phyloP scores from a whole-genome alignment of 2,329 filamentous ascomycete species.

The Cryphonectria carpinicola region DNA sequence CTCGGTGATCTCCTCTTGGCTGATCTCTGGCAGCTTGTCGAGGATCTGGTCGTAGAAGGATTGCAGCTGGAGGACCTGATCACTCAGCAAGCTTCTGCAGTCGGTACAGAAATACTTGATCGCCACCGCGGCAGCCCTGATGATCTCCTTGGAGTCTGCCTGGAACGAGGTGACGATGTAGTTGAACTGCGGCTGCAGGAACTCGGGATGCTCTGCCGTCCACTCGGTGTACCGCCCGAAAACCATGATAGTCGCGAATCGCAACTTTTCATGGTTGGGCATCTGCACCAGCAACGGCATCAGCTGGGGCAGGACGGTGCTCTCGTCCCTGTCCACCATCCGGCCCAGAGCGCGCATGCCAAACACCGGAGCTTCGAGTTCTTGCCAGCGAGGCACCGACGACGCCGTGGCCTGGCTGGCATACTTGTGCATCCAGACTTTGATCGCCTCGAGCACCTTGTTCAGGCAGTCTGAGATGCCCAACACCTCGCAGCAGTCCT shows the following conservation, averaged over 20 bases:
- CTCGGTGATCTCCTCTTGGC: constrained; percentile 95
- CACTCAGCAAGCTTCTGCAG: constrained; percentile 83
- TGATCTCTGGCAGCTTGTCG: constrained; percentile 80
- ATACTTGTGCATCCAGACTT: constrained; percentile 85
- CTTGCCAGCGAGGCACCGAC: constrained; percentile 91
- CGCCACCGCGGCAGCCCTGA: constrained; percentile 87
- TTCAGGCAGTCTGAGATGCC: constrained; percentile 87
- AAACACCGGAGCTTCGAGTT: constrained; percentile 92
- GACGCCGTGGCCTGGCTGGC: constrained; percentile 73
- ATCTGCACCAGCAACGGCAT: constrained; percentile 95
- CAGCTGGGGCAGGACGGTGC: constrained; percentile 82
- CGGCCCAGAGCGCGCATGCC: constrained; percentile 94
- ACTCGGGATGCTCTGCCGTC: constrained; percentile 93
- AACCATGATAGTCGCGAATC: constrained; percentile 97
- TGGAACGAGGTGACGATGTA: constrained; percentile 95
- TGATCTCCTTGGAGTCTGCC: constrained; percentile 85
- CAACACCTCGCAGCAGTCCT: constrained; percentile 96
- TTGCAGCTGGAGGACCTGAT: constrained; percentile 84
- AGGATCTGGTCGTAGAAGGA: constrained; percentile 90
- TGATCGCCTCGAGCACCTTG: constrained; percentile 85
- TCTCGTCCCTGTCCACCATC: constrained; percentile 91
- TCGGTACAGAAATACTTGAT: constrained; percentile 98
- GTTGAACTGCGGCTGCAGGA: constrained; percentile 87
- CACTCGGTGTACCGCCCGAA: constrained; percentile 96
- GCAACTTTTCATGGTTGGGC: constrained; percentile 94